Base-by-base conservation (phyloP, 106 monocot species). In the Chionographis japonica region DNA sequence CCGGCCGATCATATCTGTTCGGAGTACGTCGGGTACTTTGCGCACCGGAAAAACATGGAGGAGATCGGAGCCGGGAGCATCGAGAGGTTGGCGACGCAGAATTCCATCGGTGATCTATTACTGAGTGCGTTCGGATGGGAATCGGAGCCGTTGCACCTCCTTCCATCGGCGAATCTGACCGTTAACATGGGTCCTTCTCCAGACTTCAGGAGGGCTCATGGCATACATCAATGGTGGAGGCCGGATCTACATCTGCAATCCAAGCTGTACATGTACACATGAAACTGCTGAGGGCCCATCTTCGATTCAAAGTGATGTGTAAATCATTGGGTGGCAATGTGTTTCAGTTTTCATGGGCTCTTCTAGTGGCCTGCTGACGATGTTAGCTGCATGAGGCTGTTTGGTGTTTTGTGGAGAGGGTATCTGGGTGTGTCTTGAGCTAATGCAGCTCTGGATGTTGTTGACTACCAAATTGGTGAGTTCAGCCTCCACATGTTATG, bases 181-280 rank as follows among this genome's bases (percentile, higher is more conserved):
- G 36, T 85, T 37, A 98, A 98, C 72, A 54, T 80, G 70, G 80
- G 83, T 60, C 76, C 78, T 38, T 80, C 78, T 20, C 85, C 80
- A 12, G 87, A 88, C 54, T 90, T 90, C 55, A 90, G 83, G 70
- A 49, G 50, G 27, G 90, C 93, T 60, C 98, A 98, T 82, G 93
- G 98, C 46, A 79, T 98, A 68, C 84, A 87, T 69, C 98, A 98
- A 50, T 98, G 98, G 98, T 93, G 86, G 92, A 81, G 68, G 27
- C 73, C 84, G 12, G 87, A 93, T 63, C 55, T 85, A 38, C 15
- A 85, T 72, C 61, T 98, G 71, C 75, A 82, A 16, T 65, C 72
- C 36, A 86, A 56, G 54, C 61, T 74, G 46, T 82, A 92, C 63
- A 68, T 50, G 4, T 87, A 79, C 61, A 60, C 37, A n/a, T 78